Percentiles rank a stretch among this genome's conserved stretches.
Conservation (phyloP, 768 basidiomycete genomes). For the Tulasnella sp. region DNA sequence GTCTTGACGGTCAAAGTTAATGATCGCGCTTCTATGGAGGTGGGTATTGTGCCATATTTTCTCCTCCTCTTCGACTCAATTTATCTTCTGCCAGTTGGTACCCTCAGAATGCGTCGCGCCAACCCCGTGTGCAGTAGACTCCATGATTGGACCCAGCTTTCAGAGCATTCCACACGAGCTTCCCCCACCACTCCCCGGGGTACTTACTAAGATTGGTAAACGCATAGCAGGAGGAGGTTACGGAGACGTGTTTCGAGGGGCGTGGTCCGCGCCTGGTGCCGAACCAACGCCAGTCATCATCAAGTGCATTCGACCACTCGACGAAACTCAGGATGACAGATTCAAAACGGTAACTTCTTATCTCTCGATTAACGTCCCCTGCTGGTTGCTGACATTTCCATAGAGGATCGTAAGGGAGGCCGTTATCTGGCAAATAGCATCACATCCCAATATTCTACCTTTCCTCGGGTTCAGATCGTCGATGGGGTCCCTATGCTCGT, state of each 20-base stretch:
- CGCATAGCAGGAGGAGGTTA: background rate
- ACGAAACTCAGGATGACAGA: background rate
- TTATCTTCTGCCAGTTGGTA: too few species aligned
- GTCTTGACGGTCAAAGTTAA: too few species aligned
- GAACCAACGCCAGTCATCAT: background rate
- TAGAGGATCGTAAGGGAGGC: background rate
- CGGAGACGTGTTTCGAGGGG: background rate
- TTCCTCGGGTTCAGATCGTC: background rate
- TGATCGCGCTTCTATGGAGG: too few species aligned
- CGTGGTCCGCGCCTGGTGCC: background rate
- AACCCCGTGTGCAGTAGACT: background rate
- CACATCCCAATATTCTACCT: background rate
- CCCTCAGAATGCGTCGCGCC: too few species aligned
- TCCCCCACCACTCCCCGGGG: background rate
- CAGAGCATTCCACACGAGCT: background rate
- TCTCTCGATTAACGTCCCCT: background rate
- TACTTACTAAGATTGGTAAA: background rate
- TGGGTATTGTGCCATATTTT: too few species aligned
- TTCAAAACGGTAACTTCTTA: background rate
- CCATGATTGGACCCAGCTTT: background rate
- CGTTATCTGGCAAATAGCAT: background rate
- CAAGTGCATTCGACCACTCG: background rate
- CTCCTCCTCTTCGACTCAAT: too few species aligned
- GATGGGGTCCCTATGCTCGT: background rate
- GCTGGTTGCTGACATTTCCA: background rate